A percentile compares a stretch with the other conserved stretches of the same genome.
These are phyloP conservation scores for Aspergillus neoniger DNA, from an alignment of 2,329 filamentous ascomycete species.

Conservation along the genomic window DNA sequence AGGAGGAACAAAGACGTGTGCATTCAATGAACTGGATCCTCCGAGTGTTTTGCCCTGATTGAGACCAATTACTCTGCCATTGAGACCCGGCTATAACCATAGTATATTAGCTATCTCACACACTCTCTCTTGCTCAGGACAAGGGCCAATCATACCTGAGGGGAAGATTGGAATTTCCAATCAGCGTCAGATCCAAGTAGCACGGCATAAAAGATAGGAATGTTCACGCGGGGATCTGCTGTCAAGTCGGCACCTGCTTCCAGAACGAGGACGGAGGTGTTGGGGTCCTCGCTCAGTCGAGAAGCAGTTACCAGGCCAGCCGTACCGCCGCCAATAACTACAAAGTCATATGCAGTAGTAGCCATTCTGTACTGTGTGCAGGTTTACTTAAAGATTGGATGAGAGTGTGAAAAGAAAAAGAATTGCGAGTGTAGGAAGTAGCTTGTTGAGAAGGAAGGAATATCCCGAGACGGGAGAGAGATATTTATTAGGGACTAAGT, in stretches of 20 bases:
- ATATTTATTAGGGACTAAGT: not conserved
- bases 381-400: not conserved
- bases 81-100: constrained; percentile 7
- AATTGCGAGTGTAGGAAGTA: not conserved
- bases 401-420: not conserved
- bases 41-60: constrained; percentile 14
- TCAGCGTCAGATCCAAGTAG: constrained; percentile 9
- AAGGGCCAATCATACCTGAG: constrained; percentile 1
- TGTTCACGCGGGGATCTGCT: constrained; percentile 12
- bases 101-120: not conserved
- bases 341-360: constrained; percentile 10
- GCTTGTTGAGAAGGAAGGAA: not conserved
- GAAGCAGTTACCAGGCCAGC: constrained; percentile 11
- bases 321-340: constrained; percentile 11
- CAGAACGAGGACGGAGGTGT: constrained; percentile 7
- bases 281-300: constrained; percentile 14
- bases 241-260: constrained; percentile 12
- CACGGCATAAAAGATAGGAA: constrained; percentile 10
- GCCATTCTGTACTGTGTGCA: constrained; percentile 8
- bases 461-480: not conserved
- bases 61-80: constrained; percentile 12
- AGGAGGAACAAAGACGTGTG: constrained; percentile 15
- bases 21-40: constrained; percentile 14
- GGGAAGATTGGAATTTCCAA: constrained; percentile 10
- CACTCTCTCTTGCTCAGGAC: constrained; percentile 21